Conservation (phyloP, 257 asterid genomes). For the Solanum raphanifolium region DNA sequence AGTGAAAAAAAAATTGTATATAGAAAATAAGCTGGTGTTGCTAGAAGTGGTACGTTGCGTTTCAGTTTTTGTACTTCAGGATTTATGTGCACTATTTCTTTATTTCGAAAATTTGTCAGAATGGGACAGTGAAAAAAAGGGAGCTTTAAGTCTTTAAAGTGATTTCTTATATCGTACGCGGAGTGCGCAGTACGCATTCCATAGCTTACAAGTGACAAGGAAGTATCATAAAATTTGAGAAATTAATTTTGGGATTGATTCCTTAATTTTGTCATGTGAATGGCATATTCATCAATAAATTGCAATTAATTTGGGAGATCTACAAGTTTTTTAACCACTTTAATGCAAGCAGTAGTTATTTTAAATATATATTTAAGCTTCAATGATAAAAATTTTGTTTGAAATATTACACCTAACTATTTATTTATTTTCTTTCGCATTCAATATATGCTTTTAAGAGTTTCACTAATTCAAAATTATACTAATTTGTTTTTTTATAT, state of each 20-base stretch:
- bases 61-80: not conserved
- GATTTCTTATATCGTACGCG: slow-evolving; percentile 39
- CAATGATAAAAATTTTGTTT: too few species aligned
- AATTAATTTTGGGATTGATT: slow-evolving; percentile 4
- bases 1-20: not conserved
- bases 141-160: not conserved
- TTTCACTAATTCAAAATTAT: not conserved
- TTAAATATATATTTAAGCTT: not conserved
- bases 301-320: not conserved
- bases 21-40: not conserved
- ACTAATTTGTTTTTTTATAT: not conserved
- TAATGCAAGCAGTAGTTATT: not conserved
- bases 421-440: not conserved
- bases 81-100: not conserved
- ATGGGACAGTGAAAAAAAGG: not conserved
- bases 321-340: not conserved
- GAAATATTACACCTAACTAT: not conserved
- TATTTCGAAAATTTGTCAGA: not conserved
- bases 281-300: not conserved
- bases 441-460: not conserved
- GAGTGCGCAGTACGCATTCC: slow-evolving; percentile 48
- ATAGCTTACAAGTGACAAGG: slow-evolving; percentile 20
- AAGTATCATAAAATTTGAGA: slow-evolving; percentile 9
- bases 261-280: slow-evolving; percentile 2
- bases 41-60: not conserved